Percentiles rank a stretch among this genome's conserved stretches.
These are phyloP conservation scores for Ormosia semicastrata DNA, from an alignment of 306 rosid species.

Conservation along the genomic window DNA sequence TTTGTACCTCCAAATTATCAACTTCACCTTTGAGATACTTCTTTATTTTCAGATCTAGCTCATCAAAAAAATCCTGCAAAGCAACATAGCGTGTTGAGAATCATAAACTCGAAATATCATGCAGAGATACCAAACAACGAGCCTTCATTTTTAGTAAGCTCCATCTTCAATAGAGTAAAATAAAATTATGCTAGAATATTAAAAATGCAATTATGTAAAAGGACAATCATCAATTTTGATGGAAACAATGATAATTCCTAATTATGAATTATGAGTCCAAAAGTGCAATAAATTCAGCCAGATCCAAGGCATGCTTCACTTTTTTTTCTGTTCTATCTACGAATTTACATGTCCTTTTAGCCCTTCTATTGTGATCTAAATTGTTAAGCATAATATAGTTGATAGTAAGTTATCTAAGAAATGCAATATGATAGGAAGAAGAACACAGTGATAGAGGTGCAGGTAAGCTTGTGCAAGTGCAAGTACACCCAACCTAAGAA, in stretches of 20 bases:
- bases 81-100: neutral
- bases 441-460: neutral
- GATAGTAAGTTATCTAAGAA: neutral
- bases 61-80: conserved; percentile 58
- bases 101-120: neutral
- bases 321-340: neutral
- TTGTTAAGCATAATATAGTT: neutral
- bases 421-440: neutral
- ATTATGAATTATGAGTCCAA: neutral
- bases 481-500: too few relatives aligned
- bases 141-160: neutral
- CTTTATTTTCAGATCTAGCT: conserved; percentile 50
- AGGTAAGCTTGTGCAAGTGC: too few relatives aligned
- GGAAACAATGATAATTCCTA: neutral
- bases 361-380: neutral
- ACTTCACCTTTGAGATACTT: conserved; percentile 84
- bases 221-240: neutral
- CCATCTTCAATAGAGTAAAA: neutral
- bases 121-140: neutral
- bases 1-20: conserved; percentile 63
- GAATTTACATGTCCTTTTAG: neutral
- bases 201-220: neutral
- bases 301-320: neutral
- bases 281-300: neutral
- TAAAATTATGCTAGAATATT: neutral